Percentiles rank a stretch among this genome's conserved stretches.
Conservation (phyloP, 2,329 filamentous ascomycete genomes). For the Calonectria pseudoturangicola region DNA sequence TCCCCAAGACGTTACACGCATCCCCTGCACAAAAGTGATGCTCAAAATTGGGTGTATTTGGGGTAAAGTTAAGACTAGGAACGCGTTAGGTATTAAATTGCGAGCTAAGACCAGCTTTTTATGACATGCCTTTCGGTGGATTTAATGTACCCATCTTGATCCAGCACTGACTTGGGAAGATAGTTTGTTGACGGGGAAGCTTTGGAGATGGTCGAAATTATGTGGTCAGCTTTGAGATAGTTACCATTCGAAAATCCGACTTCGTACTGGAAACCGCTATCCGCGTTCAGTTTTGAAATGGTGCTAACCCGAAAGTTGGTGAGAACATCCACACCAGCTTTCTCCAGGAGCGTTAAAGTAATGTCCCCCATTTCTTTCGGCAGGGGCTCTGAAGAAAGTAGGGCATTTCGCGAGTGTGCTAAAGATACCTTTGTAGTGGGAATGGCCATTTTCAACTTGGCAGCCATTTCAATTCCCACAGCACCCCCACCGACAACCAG, state of each 20-base stretch:
- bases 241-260: not conserved
- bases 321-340: conserved; percentile 79
- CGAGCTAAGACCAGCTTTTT: not conserved
- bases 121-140: not conserved
- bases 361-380: conserved; percentile 80
- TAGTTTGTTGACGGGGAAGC: not conserved
- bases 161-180: not conserved
- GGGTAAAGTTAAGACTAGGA: not conserved
- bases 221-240: not conserved
- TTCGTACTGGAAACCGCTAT: not conserved
- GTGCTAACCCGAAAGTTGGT: conserved; percentile 73
- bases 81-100: not conserved
- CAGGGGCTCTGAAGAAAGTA: conserved; percentile 85
- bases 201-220: not conserved
- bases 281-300: not conserved
- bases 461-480: conserved; percentile 88
- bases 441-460: conserved; percentile 81
- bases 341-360: conserved; percentile 73
- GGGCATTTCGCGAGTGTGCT: conserved; percentile 81
- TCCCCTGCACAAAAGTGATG: not conserved
- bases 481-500: conserved; percentile 86
- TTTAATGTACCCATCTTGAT: not conserved
- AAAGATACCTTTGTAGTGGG: conserved; percentile 80
- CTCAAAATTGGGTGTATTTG: not conserved
- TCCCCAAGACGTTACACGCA: not conserved